Conservation (phyloP, 768 basidiomycete genomes). For the Flagelloscypha sp. region DNA sequence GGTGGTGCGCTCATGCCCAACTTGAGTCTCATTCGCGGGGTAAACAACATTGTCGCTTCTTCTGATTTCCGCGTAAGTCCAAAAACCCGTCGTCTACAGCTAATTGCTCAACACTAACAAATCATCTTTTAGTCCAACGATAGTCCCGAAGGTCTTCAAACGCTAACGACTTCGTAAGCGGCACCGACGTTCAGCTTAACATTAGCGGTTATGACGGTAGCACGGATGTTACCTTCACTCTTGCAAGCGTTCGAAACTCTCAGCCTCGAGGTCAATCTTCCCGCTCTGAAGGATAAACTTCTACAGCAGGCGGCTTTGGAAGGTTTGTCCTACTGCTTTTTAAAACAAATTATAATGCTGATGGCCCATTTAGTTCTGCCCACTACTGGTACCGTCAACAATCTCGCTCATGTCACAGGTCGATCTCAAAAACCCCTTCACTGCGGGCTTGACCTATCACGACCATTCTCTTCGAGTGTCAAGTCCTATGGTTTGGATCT, state of each 20-base stretch:
- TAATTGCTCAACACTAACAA: conserved; percentile 6
- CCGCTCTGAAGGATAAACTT: conserved; percentile 42
- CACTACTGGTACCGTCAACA: conserved; percentile 53
- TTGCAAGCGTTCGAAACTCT: conserved; percentile 53
- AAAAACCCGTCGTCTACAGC: not conserved
- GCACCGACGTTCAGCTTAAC: conserved; percentile 48
- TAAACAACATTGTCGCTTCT: conserved; percentile 44
- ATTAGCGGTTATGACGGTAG: conserved; percentile 56
- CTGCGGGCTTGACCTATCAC: conserved; percentile 49
- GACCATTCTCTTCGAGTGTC: conserved; percentile 50
- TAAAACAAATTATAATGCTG: not conserved
- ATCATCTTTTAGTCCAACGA: conserved; percentile 41
- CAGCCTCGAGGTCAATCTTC: conserved; percentile 46
- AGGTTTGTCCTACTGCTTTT: too few relatives aligned
- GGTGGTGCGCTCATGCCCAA: conserved; percentile 59
- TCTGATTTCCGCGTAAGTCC: conserved; percentile 41
- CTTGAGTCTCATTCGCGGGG: conserved; percentile 49
- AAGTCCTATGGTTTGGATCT: conserved; percentile 52
- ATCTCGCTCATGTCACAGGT: conserved; percentile 62
- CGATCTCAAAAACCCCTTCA: conserved; percentile 60
- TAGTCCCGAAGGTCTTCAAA: conserved; percentile 49
- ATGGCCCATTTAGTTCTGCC: conserved; percentile 38
- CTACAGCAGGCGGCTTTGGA: too few relatives aligned
- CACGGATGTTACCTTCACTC: conserved; percentile 50
- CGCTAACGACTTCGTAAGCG: conserved; percentile 63